Conservation (phyloP, 371 early-diverging fungal genomes). For the Actinomucor elegans region DNA sequence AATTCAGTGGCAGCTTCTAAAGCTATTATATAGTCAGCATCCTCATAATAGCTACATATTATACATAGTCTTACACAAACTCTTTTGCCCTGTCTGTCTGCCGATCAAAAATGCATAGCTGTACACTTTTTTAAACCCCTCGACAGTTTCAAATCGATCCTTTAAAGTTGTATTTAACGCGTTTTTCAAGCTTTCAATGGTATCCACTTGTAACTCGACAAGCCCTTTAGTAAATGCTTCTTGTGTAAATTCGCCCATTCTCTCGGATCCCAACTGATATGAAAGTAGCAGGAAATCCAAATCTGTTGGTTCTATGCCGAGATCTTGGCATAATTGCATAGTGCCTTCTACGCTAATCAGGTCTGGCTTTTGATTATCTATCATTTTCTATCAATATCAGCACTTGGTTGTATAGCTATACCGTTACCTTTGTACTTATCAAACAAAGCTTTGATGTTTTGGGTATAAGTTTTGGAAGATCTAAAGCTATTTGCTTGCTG, state of each 20-base stretch:
- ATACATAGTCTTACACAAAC: constrained; percentile 58
- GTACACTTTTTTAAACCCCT: constrained; percentile 75
- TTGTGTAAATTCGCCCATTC: constrained; percentile 77
- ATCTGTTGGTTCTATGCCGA: constrained; percentile 78
- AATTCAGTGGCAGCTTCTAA: constrained; percentile 76
- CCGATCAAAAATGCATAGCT: constrained; percentile 77
- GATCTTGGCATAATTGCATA: constrained; percentile 67
- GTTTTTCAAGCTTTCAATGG: constrained; percentile 63
- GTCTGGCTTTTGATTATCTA: constrained; percentile 66
- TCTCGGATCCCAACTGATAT: constrained; percentile 67
- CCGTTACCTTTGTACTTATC: constrained; percentile 67
- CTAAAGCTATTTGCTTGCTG: background rate
- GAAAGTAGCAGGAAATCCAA: constrained; percentile 76
- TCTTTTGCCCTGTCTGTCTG: constrained; percentile 70
- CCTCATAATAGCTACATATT: background rate
- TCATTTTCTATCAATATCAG: background rate
- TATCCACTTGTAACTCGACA: constrained; percentile 64
- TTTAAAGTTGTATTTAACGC: constrained; percentile 50
- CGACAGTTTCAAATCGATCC: constrained; percentile 43
- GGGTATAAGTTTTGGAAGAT: constrained; percentile 1
- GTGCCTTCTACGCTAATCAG: constrained; percentile 75
- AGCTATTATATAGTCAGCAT: constrained; percentile 34
- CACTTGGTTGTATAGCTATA: background rate
- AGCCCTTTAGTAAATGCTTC: constrained; percentile 69
- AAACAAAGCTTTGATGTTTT: constrained; percentile 54